phyloP scores from a whole-genome alignment of 2,329 filamentous ascomycete genomes.

The Delphinella strobiligena region DNA sequence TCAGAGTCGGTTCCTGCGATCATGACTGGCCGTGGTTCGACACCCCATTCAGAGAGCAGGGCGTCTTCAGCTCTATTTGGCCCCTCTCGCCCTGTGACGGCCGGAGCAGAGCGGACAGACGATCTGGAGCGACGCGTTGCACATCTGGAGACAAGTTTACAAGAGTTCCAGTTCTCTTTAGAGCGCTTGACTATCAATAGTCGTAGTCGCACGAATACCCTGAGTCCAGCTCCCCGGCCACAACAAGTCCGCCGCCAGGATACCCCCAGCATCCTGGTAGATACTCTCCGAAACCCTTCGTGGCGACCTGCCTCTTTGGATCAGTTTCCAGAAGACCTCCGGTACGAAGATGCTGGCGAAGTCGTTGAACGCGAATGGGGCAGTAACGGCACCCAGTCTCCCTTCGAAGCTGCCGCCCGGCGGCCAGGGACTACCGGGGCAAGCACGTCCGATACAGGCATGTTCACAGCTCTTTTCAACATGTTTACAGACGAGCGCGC shows the following conservation, averaged over 20 bases:
- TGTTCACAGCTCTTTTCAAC: constrained; percentile 24
- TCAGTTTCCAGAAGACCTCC: neutral
- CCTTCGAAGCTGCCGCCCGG: too few relatives aligned
- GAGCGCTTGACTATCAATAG: constrained; percentile 19
- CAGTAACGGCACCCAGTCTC: neutral
- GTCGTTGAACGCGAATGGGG: constrained; percentile 6
- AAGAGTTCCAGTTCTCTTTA: constrained; percentile 21
- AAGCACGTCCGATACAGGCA: constrained; percentile 10
- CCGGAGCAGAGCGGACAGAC: constrained; percentile 11
- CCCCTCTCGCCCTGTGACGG: constrained; percentile 2
- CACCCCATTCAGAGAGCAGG: neutral
- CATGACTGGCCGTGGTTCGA: neutral
- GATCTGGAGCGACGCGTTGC: constrained; percentile 24
- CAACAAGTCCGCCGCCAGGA: constrained; percentile 11
- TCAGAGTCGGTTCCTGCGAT: neutral
- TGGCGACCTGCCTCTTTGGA: constrained; percentile 9
- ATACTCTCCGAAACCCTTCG: constrained; percentile 18
- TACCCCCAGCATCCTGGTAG: constrained; percentile 23
- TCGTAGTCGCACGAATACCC: constrained; percentile 9
- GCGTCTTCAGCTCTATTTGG: neutral
- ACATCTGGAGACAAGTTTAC: constrained; percentile 21
- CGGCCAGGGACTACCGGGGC: neutral
- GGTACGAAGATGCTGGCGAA: constrained; percentile 7
- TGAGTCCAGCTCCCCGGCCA: constrained; percentile 8
- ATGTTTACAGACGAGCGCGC: constrained; percentile 26